Evolutionary conservation across 2,329 filamentous ascomycete species (phyloP), one percentile per base, ranked within the genome.

Genomic region (Verticillium longisporum): DNA sequence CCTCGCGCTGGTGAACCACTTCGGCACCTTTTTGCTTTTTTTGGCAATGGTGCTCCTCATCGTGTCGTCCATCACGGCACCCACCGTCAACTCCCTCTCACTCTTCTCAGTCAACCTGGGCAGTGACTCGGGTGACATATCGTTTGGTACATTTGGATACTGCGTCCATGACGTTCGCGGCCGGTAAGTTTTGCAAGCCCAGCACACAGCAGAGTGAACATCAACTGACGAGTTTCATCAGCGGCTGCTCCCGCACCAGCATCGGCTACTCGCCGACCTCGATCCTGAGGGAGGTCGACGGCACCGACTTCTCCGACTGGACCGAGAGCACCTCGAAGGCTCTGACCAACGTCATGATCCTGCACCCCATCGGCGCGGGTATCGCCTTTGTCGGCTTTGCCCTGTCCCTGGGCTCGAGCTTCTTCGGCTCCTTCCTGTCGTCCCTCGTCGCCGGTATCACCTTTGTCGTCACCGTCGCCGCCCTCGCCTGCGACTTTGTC

Each of bases 101-200:
- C 73, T 88, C 41, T 70, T 88, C 61, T 80, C 77, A 61, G 78
- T 88, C 62, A 72, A 77, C 57, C 73, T 86, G 26, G 71, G 71
- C 54, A 74, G 77, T 64, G 66, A 69, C 32, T 72, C 69, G 10
- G 62, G 66, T 26, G 68, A 77, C 11, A 71, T 86, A 37, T 77
- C 74, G 2, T 86, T 85, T 71, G 86, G 86, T 55, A 84, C 83
- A 0, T 88, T 87, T 72, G 86, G 86, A 7, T 84, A 80, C 69
- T 88, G 86, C 68, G 66, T 74, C 36, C 63, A 68, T 26, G 67
- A 69, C 53, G 65, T 60, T 7, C 61, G 57, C 32, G 55, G 65
- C 56, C 65, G 66, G 66, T 74, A 67, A 65, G 70, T 62, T 2
- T 21, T 36, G 9, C 32, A 6, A 26, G 1, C 14, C 2, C 21